Evolutionary conservation across 495 filamentous ascomycete species (phyloP).

Genomic region (Xylaria scruposa): DNA sequence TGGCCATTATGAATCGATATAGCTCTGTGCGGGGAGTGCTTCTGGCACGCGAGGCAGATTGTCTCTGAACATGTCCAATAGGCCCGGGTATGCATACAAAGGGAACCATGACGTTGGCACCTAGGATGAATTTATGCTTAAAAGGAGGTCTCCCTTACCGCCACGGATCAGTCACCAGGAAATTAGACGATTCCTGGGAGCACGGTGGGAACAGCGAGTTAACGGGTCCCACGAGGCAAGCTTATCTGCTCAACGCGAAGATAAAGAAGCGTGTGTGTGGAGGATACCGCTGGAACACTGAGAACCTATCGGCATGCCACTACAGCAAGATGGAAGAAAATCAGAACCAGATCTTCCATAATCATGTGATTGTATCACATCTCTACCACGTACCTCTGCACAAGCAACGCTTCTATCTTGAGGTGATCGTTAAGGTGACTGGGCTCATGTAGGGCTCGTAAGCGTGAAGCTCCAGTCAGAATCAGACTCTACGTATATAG

Average conservation of each 20-base stretch:
- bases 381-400: slow-evolving; percentile 41
- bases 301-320: slow-evolving; percentile 53
- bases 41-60: slow-evolving; percentile 38
- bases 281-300: slow-evolving; percentile 63
- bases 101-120: slow-evolving; percentile 19
- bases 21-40: slow-evolving; percentile 35
- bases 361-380: slow-evolving; percentile 9
- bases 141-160: slow-evolving; percentile 66
- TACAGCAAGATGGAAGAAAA: slow-evolving; percentile 44
- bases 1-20: slow-evolving; percentile 38
- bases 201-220: slow-evolving; percentile 70
- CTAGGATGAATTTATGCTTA: slow-evolving; percentile 22
- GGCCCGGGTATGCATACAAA: slow-evolving; percentile 27
- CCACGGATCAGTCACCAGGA: slow-evolving; percentile 63
- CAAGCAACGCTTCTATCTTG: slow-evolving; percentile 41
- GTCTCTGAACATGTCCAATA: slow-evolving; percentile 40
- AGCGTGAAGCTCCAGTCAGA: slow-evolving; percentile 43
- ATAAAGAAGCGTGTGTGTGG: slow-evolving; percentile 52
- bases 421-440: slow-evolving; percentile 42
- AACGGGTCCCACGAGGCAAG: slow-evolving; percentile 72
- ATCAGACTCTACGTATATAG: slow-evolving; percentile 37
- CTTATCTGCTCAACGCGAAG: slow-evolving; percentile 48
- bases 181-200: slow-evolving; percentile 55
- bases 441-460: slow-evolving; percentile 41
- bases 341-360: slow-evolving; percentile 36